Base-by-base conservation (phyloP, 2,329 filamentous ascomycete genomes). In the Ilyonectria robusta region DNA sequence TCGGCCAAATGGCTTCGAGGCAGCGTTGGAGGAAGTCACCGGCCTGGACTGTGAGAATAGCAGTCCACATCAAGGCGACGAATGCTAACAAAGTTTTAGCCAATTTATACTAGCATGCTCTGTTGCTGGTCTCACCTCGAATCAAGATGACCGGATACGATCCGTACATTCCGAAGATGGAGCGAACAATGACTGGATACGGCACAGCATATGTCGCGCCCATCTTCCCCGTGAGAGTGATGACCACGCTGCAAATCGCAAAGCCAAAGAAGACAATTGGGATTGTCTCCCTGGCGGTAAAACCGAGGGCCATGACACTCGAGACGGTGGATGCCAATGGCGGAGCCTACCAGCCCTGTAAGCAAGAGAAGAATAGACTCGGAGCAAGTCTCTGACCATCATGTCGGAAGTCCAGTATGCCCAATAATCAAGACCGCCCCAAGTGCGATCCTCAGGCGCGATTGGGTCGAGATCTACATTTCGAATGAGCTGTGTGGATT, bases 101-200 rank as follows among this genome's bases (percentile, higher is more conserved):
- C 15, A 31, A 46, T 46, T n/a, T n/a, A 42, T 29, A 6, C 29
- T 4, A 42, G 26, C 19, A 26, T 44, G 23, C 11, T 23, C 40
- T 57, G 35, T 29, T 57, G 35, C 37, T 44, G 50, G 21, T 57
- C 54, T 46, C 21, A 57, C 54, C 54, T 57, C 54, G 54, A 46
- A 57, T 57, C 54, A 57, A 44, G 54, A 57, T 57, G 23, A 57
- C 54, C 19, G 54, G 54, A 46, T 57, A 57, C 37, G 54, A 57
- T 46, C 54, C 54, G 37, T 57, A 57, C 54, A 57, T 57, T 46
- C 54, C 54, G n/a, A 57, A 57, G 54, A 57, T 57, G 54, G 54
- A 57, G 23, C 54, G 54, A 37, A 57, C 54, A 57, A 57, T 57
- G 33, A 57, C 54, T 29, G 54, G 54, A 44, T 57, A 57, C 6